Evolutionary conservation across 345 rosid species (phyloP), one percentile per base, ranked within the genome.

Genomic region (Salix caprea): DNA sequence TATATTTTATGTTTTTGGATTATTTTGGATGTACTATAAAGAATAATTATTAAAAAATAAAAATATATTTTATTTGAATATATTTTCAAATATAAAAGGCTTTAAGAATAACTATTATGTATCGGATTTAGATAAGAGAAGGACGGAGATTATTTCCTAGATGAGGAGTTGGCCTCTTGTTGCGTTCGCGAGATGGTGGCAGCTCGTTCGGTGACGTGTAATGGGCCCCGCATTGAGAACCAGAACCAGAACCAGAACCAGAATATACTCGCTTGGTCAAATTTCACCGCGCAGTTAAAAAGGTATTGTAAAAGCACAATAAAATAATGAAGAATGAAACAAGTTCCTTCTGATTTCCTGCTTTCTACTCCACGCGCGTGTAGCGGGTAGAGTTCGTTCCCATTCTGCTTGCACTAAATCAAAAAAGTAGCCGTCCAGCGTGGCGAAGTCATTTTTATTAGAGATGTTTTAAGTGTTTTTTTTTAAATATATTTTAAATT

Each of bases 181-280:
- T 90, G 80, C 87, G 87, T 86, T 89, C 86, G 76, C 71, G 74
- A 71, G 81, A 77, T 76, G 73, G 81, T 66, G 82, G 89, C 84
- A 82, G 79, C 82, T 86, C 39, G 14, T 44, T 14, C 67, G 88
- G 52, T 87, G 90, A 89, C 91, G 92, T 89, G 87, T 76, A 11
- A n/a, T 16, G 74, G 86, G 84, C 8, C 89, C 89, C 87, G 56
- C 79, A 2, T 14, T 16, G 65, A 26, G 12, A 3, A 1, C 26
- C 50, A 6, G 56, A 16, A 13, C 64, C 52, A 26, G 12, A 3
- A 1, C 26, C 50, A 6, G 56, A 16, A 13, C 64, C 52, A 15
- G 21, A 60, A 62, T 64, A 65, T 62, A 56, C 50, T 72, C 73
- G 28, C 58, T 4, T 28, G 80, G 87, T 86, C 84, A 85, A 89